Percentiles rank a stretch among this genome's conserved stretches.
Conservation (phyloP, 176 grass and related monocot genomes). For the Bonia amplexicaulis region DNA sequence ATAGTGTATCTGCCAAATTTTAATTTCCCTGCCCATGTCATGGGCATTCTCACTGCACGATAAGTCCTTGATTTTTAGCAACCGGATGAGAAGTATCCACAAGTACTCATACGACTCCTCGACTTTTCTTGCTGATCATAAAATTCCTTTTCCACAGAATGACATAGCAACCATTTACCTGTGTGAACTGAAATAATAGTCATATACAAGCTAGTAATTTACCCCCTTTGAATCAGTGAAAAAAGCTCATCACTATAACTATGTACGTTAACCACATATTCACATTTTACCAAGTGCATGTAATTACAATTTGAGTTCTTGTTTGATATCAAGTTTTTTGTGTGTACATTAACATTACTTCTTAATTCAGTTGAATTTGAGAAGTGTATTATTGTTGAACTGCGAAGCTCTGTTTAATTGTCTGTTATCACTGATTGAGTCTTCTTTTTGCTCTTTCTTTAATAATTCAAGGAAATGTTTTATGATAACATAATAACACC, state of each 20-base stretch:
- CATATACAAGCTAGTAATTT: slow-evolving; percentile 8
- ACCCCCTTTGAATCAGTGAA: neutral
- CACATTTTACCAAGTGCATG: neutral
- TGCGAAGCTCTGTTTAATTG: neutral
- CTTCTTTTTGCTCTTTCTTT: neutral
- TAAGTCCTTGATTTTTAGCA: neutral
- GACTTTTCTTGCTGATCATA: neutral
- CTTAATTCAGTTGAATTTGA: neutral
- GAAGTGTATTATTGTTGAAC: neutral
- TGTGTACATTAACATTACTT: neutral
- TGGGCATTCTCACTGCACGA: neutral
- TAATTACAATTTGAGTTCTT: neutral
- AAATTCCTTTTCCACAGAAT: neutral
- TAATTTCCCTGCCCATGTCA: neutral
- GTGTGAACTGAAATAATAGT: neutral
- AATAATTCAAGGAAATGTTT: neutral
- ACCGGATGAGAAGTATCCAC: neutral
- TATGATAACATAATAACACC: neutral
- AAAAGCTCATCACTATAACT: neutral
- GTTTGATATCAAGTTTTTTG: slow-evolving; percentile 6
- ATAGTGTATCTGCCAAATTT: slow-evolving; percentile 15
- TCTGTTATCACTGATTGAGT: neutral
- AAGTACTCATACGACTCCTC: neutral
- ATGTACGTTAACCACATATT: neutral
- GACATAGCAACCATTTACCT: neutral